Conservation (phyloP, 441 rosid genomes). For the Mallotus repandus region DNA sequence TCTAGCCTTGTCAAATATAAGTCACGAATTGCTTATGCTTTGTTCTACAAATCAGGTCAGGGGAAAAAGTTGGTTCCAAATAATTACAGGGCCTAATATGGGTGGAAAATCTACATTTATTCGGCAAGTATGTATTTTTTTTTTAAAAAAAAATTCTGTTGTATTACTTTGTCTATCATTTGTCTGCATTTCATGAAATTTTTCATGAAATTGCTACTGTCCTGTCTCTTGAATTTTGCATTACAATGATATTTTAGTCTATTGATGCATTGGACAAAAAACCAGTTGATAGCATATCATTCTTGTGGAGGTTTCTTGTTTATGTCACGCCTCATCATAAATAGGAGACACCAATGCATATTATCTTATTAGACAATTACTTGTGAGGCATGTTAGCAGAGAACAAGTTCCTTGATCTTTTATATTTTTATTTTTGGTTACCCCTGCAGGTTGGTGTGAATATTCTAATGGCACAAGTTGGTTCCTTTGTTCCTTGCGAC, state of each 20-base stretch:
- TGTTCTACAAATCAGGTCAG: conserved; percentile 57
- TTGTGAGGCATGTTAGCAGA: neutral
- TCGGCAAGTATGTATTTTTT: conserved; percentile 66
- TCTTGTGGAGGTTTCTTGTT: neutral
- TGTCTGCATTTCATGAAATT: neutral
- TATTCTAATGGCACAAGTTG: conserved; percentile 98
- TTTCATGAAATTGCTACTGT: conserved; percentile 1
- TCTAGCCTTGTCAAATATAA: conserved; percentile 29
- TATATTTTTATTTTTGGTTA: conserved; percentile 18
- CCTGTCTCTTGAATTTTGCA: conserved; percentile 10
- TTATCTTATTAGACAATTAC: conserved; percentile 6
- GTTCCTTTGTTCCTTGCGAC: conserved; percentile 94
- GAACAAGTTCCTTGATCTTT: neutral
- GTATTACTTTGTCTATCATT: conserved; percentile 9
- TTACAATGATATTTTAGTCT: neutral
- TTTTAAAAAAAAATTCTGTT: neutral
- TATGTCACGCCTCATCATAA: neutral
- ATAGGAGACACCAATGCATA: neutral
- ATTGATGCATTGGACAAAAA: conserved; percentile 5
- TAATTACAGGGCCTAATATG: conserved; percentile 99
- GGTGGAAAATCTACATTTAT: conserved; percentile 99
- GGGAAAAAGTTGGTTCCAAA: conserved; percentile 96
- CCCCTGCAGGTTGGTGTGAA: conserved; percentile 79
- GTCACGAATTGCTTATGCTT: conserved; percentile 23
- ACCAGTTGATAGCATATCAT: neutral